Evolutionary conservation across 2,329 filamentous ascomycete genomes (phyloP).

Genomic region (Epichloe brachyelytri): DNA sequence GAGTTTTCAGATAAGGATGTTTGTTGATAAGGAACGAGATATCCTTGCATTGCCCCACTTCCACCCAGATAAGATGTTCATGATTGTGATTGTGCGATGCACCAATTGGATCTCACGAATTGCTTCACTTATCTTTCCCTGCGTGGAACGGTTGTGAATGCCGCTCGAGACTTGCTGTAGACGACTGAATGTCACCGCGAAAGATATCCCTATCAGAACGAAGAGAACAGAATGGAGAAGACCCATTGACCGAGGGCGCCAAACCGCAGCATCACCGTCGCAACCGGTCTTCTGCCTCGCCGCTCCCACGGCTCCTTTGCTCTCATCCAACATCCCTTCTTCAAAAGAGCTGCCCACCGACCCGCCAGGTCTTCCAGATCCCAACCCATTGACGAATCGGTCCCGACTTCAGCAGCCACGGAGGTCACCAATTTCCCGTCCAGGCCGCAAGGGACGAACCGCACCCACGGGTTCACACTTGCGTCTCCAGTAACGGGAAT

Average conservation of each 20-base stretch:
- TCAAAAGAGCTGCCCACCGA: slow-evolving; percentile 24
- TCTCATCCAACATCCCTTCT: slow-evolving; percentile 17
- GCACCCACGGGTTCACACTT: slow-evolving; percentile 38
- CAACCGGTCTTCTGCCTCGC: background rate
- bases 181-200: too few relatives aligned
- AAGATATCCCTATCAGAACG: too few relatives aligned
- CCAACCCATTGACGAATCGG: slow-evolving; percentile 9
- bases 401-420: slow-evolving; percentile 40
- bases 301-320: slow-evolving; percentile 12
- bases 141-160: too few relatives aligned
- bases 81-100: background rate
- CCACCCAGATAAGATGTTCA: background rate
- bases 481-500: slow-evolving; percentile 36
- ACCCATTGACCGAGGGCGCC: too few relatives aligned
- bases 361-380: slow-evolving; percentile 17
- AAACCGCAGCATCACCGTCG: background rate
- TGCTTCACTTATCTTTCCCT: background rate
- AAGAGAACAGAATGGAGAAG: too few relatives aligned
- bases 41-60: background rate
- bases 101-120: background rate
- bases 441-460: slow-evolving; percentile 85
- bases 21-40: background rate
- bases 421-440: slow-evolving; percentile 70
- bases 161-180: too few relatives aligned
- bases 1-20: background rate